Evolutionary conservation across 1,284 basidiomycete genomes (phyloP), one percentile per base, ranked within the genome.

Genomic region (Ganoderma leucocontextum): DNA sequence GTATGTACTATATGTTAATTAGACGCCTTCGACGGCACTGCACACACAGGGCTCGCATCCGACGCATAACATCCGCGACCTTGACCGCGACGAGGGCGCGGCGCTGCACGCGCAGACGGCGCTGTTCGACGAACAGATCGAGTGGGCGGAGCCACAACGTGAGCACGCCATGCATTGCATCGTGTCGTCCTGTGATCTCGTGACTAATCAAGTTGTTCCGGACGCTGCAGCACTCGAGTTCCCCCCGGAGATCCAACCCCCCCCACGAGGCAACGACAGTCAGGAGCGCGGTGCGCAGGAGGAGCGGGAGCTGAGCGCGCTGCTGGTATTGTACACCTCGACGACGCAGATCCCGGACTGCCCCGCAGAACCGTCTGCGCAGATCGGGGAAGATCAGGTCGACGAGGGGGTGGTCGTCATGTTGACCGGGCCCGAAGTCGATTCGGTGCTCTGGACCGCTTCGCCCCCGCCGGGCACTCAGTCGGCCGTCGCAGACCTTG

Each of bases 31-130:
- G 5, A 38, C 38, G 58, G 58, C 74, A 71, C 77, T 76, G 72
- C 77, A 72, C 78, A 74, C 82, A 77, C 83, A 94, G 93, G 91
- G 87, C 80, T 81, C 82, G 77, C 88, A 91, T 82, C 81, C 82
- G 75, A 77, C 84, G 71, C 90, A 92, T 81, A 91, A 84, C 81
- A 80, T 92, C 75, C 92, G 92, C 78, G 93, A 94, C 81, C 83
- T 95, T 82, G 93, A 95, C 81, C 86, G 91, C 78, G 91, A 88
- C 79, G 93, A 95, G 79, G 93, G 93, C 67, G 92, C 92, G 63
- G 92, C 93, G 65, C 80, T 95, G 75, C 92, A 94, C 78, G 87
- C 88, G 70, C 90, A 89, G 77, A 76, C 52, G 38, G 58, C 38
- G 22, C 22, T 93, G 72, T 94, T 95, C 80, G 93, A 94, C 81